Base-by-base conservation (phyloP, 768 basidiomycete species). In the Amanita phalloides region DNA sequence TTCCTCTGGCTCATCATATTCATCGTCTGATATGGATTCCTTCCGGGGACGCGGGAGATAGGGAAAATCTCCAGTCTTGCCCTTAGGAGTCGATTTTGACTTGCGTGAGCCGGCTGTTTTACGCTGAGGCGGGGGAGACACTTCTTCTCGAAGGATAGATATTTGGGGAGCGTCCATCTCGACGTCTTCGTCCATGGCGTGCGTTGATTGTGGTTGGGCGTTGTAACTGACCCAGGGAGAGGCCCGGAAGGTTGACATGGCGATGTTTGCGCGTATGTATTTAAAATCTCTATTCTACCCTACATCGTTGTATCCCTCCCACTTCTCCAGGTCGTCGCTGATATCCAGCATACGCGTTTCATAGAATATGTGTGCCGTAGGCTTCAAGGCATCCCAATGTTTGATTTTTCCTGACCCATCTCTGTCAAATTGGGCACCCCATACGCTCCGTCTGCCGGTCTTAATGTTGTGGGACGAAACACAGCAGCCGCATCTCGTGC, bases 151-250 rank as follows among this genome's bases (percentile, higher is more conserved):
- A 32, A 90, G 76, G 26, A 82, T 90, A 23, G 87, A 90, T 50
- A 90, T 90, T 57, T 81, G 81, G 35, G 88, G 88, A 32, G 87
- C 84, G 36, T 89, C 88, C 84, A 89, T 87, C 57, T 77, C 73
- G 44, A 73, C 64, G 60, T 77, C 76, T 38, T 71, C 66, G 61
- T 73, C 71, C 68, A 70, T 70, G 23, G 64, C 57, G 60, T 60
- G 50, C 48, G 61, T 62, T 60, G 57, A 53, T 55, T 50, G 53
- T 54, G 60, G 45, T 58, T 59, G 52, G 56, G 62, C 49, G 61
- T 77, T 71, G 69, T 80, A 79, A 51, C 70, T 64, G 54, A 79
- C 76, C 79, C 79, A 81, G 58, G 80, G 78, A 57, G 79, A 79
- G 58, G 73, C 79, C 55, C 79, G 77, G 69, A 81, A 82, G 68